Evolutionary conservation across 208 protist species (phyloP).

Genomic region (Trypanosomatidae sp.): DNA sequence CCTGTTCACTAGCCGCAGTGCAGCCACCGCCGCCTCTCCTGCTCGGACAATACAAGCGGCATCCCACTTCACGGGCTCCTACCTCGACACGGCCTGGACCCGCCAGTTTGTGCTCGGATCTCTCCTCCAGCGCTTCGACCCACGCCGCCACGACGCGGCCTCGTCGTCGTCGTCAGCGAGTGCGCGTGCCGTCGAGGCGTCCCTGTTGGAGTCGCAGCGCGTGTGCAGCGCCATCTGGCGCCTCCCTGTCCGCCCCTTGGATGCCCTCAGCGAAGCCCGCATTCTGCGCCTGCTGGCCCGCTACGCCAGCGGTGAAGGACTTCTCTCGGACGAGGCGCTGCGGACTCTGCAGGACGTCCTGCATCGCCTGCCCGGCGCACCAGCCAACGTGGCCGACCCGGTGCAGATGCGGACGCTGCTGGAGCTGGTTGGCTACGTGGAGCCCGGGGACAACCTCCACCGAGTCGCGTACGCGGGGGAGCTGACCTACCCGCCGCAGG

Average conservation of each 20-base stretch:
- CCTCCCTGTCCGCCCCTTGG: slow-evolving; percentile 58
- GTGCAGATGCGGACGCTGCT: slow-evolving; percentile 64
- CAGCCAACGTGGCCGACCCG: too few species aligned
- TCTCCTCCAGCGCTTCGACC: slow-evolving; percentile 71
- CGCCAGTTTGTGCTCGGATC: slow-evolving; percentile 80
- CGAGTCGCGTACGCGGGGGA: slow-evolving; percentile 65
- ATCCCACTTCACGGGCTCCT: slow-evolving; percentile 63
- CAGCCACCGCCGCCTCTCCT: too few species aligned
- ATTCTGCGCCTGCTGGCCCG: slow-evolving; percentile 80
- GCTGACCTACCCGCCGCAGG: slow-evolving; percentile 69
- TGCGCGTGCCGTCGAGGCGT: slow-evolving; percentile 32
- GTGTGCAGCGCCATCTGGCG: slow-evolving; percentile 58
- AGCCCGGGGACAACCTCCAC: slow-evolving; percentile 69
- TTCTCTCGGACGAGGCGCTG: slow-evolving; percentile 60
- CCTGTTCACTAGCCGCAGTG: too few species aligned
- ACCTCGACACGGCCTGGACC: slow-evolving; percentile 66
- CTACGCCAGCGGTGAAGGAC: slow-evolving; percentile 68
- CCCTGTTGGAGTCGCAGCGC: slow-evolving; percentile 62
- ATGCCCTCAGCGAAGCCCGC: slow-evolving; percentile 59
- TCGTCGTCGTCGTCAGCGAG: not conserved
- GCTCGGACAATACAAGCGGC: too few species aligned
- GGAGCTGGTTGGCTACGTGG: slow-evolving; percentile 54
- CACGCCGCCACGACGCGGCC: slow-evolving; percentile 16
- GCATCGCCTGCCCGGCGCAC: slow-evolving; percentile 45
- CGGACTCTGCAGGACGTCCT: slow-evolving; percentile 53